These are phyloP conservation scores for Gossypium laxum DNA, from an alignment of 441 rosid species.

Conservation along the genomic window DNA sequence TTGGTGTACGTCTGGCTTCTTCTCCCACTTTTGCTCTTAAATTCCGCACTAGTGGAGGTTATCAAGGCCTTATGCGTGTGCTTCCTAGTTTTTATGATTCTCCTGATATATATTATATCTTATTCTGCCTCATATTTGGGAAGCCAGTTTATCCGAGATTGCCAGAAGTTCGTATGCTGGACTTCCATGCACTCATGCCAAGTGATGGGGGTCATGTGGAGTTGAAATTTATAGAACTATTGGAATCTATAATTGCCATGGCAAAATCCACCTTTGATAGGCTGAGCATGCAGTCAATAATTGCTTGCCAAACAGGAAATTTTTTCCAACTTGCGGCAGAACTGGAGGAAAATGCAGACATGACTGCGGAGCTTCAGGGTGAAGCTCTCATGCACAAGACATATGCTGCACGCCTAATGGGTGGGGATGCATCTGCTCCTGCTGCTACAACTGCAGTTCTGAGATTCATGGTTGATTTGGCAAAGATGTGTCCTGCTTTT, in stretches of 20 bases:
- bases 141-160: constrained; percentile 95
- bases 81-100: constrained; percentile 97
- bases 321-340: constrained; percentile 90
- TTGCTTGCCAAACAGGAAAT: constrained; percentile 82
- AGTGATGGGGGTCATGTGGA: constrained; percentile 73
- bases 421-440: constrained; percentile 99
- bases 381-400: constrained; percentile 99
- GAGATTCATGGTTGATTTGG: constrained; percentile 98
- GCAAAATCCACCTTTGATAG: constrained; percentile 91
- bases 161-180: constrained; percentile 99
- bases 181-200: constrained; percentile 95
- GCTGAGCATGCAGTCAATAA: constrained; percentile 76
- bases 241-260: constrained; percentile 92
- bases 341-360: constrained; percentile 83
- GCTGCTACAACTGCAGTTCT: constrained; percentile 95
- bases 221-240: constrained; percentile 79
- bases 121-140: constrained; percentile 93
- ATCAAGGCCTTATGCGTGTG: constrained; percentile 78
- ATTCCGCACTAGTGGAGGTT: constrained; percentile 94
- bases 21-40: constrained; percentile 90
- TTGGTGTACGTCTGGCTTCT: constrained; percentile 88
- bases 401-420: constrained; percentile 98
- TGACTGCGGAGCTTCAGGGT: constrained; percentile 97
- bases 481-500: constrained; percentile 93
- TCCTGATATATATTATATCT: constrained; percentile 92